These are phyloP conservation scores for Podosphaera xanthii DNA, from an alignment of 2,329 filamentous ascomycete species.

Conservation along the genomic window DNA sequence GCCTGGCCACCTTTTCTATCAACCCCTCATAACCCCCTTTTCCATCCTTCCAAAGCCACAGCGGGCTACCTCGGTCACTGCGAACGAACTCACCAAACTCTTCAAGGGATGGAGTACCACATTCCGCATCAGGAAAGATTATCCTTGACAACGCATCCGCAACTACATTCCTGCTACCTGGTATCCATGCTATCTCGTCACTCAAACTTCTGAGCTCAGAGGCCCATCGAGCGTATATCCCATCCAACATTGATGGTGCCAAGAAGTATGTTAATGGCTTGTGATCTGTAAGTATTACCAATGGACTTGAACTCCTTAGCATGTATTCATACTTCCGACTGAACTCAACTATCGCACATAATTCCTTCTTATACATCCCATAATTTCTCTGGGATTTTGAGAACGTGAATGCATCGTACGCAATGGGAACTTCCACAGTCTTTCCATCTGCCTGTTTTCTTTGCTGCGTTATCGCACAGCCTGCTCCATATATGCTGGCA, in stretches of 20 bases:
- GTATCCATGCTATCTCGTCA: not conserved
- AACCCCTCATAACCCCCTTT: not conserved
- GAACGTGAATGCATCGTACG: not conserved
- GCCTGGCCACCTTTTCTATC: not conserved
- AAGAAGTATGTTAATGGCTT: too few species aligned
- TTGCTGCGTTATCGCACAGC: slow-evolving; percentile 1
- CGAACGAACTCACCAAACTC: not conserved
- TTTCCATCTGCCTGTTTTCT: too few species aligned
- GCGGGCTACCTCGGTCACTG: not conserved
- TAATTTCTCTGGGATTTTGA: too few species aligned
- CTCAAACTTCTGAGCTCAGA: not conserved
- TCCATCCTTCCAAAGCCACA: not conserved
- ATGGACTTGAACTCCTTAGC: not conserved
- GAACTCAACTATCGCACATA: not conserved
- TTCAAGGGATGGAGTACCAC: not conserved
- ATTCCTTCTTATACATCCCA: too few species aligned
- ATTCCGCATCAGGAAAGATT: not conserved
- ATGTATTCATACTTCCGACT: slow-evolving; percentile 3
- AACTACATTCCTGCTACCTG: not conserved
- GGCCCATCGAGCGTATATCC: not conserved
- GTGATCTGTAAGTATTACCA: too few species aligned
- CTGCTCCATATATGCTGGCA: slow-evolving; percentile 2
- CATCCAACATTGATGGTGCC: too few species aligned
- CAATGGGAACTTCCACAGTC: not conserved
- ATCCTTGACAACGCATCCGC: not conserved